Evolutionary conservation across 2,329 filamentous ascomycete species (phyloP), one percentile per base, ranked within the genome.

Genomic region (Cryphonectria parasitica): DNA sequence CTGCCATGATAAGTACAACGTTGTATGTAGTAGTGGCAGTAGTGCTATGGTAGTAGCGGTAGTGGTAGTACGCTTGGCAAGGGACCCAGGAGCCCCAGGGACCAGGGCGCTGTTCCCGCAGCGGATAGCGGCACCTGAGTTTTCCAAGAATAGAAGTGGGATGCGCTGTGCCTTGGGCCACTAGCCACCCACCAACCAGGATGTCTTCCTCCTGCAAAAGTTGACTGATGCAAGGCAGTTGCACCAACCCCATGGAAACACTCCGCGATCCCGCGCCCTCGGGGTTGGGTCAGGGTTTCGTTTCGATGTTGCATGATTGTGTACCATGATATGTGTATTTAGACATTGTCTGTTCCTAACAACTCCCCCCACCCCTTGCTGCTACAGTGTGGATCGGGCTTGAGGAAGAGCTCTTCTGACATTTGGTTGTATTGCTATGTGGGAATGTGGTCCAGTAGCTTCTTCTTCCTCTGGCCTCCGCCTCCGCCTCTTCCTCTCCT

Each of bases 121-220:
- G n/a, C 65, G 65, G 65, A 36, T 60, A 61, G 65, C 65, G 65
- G 65, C 65, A 67, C 36, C 54, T 39, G 25, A 64, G 36, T 36
- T 13, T 39, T 39, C 65, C 41, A 67, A 67, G 65, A 67, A 67
- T 67, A 67, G 65, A 60, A 22, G 39, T 61, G 54, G 65, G 52
- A 61, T 67, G 65, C 56, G 56, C 65, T 60, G 65, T 61, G 45
- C 49, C 17, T 17, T 25, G 52, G 65, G 45, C 49, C 15, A n/a
- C 31, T 34, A 19, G 11, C 19, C 64, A 15, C 45, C 49, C 3
- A 17, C n/a, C 7, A 10, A 25, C 52, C 13, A 58, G 54, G 45
- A n/a, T 19, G 19, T 49, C 45, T 19, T n/a, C 45, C 45, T n/a
- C 45, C 19, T 49, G 2, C 25, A 25, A 6, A 41, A 17, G 43